Base-by-base conservation (phyloP, 148 eudicot genomes). In the Polygonum aviculare region DNA sequence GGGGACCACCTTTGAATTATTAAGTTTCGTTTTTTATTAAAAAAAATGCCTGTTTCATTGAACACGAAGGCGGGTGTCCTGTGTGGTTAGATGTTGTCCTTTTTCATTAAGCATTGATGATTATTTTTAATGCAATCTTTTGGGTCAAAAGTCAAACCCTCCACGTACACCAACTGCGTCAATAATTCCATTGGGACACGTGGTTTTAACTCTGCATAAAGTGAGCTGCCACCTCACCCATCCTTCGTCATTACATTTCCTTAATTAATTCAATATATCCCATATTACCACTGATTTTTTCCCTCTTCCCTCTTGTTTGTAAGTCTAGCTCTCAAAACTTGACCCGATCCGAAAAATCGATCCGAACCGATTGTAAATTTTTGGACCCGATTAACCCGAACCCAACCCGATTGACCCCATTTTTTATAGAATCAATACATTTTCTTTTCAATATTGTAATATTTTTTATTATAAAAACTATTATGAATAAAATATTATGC, bases 61-160 rank as follows among this genome's bases (percentile, higher is more conserved):
- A 74, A 78, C 76, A 80, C 5, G 75, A 80, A 69, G 80, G 84
- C 89, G 82, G 69, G 85, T 78, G 60, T 85, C 90, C 75, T 87
- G 90, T 85, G 88, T 54, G 67, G 69, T 26, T 60, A 60, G 69
- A 60, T 60, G 26, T 60, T 60, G 69, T 60, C 39, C 36, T 22
- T 60, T 60, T 22, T 60, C 36, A 26, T 26, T 26, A 26, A 60
- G 31, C 26, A 26, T n/a, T 60, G 38, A 22, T 31, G 31, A 60
- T 60, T 15, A 60, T 31, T 57, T 57, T 57, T 57, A 57, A 57
- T 69, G 8, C 15, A 47, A 21, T 63, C 41, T 75, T 71, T 51
- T 14, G 55, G 55, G 47, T 55, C 26, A 15, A 72, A 59, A 73
- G 76, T 77, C 77, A 80, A 80, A 77, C 71, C n/a, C 5, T 19